Base-by-base conservation (phyloP, 768 basidiomycete species). In the Boletus patriciae region DNA sequence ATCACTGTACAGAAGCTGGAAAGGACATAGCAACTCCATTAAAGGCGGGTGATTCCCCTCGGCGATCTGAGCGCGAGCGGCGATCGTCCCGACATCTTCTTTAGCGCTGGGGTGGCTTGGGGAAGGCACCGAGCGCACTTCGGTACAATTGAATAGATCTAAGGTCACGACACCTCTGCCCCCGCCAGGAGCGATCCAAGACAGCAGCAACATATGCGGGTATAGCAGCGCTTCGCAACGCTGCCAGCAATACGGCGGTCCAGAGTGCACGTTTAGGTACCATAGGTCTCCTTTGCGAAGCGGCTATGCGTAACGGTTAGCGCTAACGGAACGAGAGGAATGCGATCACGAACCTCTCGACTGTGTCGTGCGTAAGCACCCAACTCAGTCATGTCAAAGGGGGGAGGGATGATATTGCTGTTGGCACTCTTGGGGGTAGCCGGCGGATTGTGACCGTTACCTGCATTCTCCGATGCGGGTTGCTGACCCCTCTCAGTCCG, bases 211-310 rank as follows among this genome's bases (percentile, higher is more conserved):
- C 75, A 90, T 86, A 60, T 90, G 83, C n/a, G 84, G 91, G 66
- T 90, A 95, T 1, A 90, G 77, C 45, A 92, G 77, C 0, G 87
- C 92, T 67, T 90, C 90, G 65, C 84, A 94, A 59, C 91, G 80
- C 73, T 86, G 83, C 90, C 89, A 92, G 57, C 79, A 74, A 70
- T 86, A 94, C 0, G 90, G 89, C 21, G 87, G 84, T 5, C 82
- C 68, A 0, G 88, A 87, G 65, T 97, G 94, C 0, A 96, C 94
- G 54, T 97, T 96, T 52, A 97, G 83, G 67, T 94, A 97, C 88
- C 92, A 96, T 1, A 97, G 74, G 15, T 86, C 76, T 15, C 94
- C 94, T 40, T 92, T 88, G 55, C 91, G 87, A 13, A 92, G 76
- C 5, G 94, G 93, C 94, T 96, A 66, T n/a, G 43, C 23, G 21